These are phyloP conservation scores for Stachybotrys chlorohalonatus DNA, from an alignment of 2,329 filamentous ascomycete genomes.

Conservation along the genomic window DNA sequence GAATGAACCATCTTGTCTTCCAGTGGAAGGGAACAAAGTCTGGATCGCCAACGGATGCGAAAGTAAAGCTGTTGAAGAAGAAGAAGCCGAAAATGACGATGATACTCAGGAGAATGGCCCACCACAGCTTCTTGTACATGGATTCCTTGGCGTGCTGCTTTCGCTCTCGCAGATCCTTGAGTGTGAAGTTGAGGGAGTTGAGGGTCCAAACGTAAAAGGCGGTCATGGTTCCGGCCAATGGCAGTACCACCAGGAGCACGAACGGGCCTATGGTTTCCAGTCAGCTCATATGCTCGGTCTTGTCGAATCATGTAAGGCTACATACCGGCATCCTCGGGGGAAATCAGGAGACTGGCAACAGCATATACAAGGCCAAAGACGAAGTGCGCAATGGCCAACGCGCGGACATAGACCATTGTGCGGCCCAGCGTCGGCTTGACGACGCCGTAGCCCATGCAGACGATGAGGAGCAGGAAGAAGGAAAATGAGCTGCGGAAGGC, in stretches of 20 bases:
- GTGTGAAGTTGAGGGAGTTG: slow-evolving; percentile 87
- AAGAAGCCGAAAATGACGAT: slow-evolving; percentile 97
- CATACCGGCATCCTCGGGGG: slow-evolving; percentile 71
- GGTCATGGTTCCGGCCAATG: slow-evolving; percentile 82
- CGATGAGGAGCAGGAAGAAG: slow-evolving; percentile 94
- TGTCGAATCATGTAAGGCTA: slow-evolving; percentile 1
- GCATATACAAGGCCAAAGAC: slow-evolving; percentile 91
- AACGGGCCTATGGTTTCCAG: slow-evolving; percentile 53
- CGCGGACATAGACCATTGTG: slow-evolving; percentile 89
- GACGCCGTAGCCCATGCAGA: slow-evolving; percentile 98
- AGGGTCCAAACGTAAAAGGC: slow-evolving; percentile 99
- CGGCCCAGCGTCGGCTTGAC: slow-evolving; percentile 88
- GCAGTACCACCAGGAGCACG: slow-evolving; percentile 86
- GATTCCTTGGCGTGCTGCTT: slow-evolving; percentile 87
- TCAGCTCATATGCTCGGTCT: slow-evolving; percentile 9
- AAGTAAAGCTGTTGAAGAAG: slow-evolving; percentile 95
- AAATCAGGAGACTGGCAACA: slow-evolving; percentile 78
- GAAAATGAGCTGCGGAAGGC: slow-evolving; percentile 95
- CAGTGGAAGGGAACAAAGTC: slow-evolving; percentile 95
- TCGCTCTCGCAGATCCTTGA: slow-evolving; percentile 90
- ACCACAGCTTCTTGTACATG: slow-evolving; percentile 99
- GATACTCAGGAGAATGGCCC: slow-evolving; percentile 88
- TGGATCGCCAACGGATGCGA: slow-evolving; percentile 74
- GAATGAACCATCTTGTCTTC: slow-evolving; percentile 94
- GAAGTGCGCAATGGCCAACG: slow-evolving; percentile 86